phyloP scores from a whole-genome alignment of 371 early-diverging fungal species.

The Mortierella sp. region DNA sequence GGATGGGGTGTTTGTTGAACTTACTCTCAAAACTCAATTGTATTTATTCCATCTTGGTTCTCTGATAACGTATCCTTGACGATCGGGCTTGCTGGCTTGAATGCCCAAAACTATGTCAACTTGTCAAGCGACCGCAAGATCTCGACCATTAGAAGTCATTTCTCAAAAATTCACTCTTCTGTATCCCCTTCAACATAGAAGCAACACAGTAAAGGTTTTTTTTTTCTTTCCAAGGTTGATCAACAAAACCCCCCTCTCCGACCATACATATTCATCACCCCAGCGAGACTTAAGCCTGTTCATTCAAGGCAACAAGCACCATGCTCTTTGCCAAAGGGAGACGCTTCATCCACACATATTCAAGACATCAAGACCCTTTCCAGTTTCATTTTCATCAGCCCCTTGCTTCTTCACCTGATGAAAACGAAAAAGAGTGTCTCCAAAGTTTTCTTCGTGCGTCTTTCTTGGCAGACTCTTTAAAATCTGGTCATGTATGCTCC shows the following conservation, averaged over 20 bases:
- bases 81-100: conserved; percentile 7
- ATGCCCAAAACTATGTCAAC: conserved; percentile 31
- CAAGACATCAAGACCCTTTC: conserved; percentile 64
- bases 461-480: conserved; percentile 66
- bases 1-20: no score
- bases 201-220: conserved; percentile 77
- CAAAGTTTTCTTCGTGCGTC: conserved; percentile 68
- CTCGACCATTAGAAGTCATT: conserved; percentile 65
- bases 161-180: no score
- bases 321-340: conserved; percentile 64
- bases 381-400: conserved; percentile 53
- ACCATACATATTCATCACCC: conserved; percentile 79
- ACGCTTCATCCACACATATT: conserved; percentile 88
- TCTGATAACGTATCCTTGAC: not conserved
- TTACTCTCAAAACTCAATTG: no score
- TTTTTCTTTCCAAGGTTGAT: conserved; percentile 75
- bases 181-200: conserved; percentile 77
- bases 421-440: no score
- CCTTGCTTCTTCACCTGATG: conserved; percentile 63
- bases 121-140: conserved; percentile 58
- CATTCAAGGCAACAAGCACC: conserved; percentile 66
- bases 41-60: no score
- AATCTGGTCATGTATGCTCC: no score
- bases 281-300: conserved; percentile 76
- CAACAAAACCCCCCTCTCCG: no score